Percentiles rank a stretch among this genome's conserved stretches.
These are phyloP conservation scores for Starmerella bombi DNA, from an alignment of 805 yeast genomes.

Conservation along the genomic window DNA sequence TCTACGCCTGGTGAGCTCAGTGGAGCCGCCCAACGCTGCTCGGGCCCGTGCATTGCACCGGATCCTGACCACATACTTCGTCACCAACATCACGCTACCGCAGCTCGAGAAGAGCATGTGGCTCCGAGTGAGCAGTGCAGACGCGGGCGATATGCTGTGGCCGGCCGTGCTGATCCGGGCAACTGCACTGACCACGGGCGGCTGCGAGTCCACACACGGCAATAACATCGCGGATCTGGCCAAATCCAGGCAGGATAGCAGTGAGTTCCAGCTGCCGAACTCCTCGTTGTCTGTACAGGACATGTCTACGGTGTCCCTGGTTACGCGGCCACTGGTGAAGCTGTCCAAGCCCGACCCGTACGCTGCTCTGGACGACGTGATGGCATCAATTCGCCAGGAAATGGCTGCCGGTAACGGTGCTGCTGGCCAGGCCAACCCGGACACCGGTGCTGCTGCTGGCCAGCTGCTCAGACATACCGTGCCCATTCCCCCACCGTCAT, in stretches of 20 bases:
- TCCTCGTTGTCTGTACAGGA: not conserved
- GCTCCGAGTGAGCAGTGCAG: conserved; percentile 17
- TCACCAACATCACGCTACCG: conserved; percentile 4
- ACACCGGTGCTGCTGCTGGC: not conserved
- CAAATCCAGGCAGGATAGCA: not conserved
- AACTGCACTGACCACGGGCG: conserved; percentile 4
- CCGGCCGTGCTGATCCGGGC: conserved; percentile 17
- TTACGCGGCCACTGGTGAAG: conserved; percentile 8
- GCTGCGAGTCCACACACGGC: not conserved
- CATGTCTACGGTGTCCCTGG: not conserved
- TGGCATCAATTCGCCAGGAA: conserved; percentile 8
- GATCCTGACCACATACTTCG: conserved; percentile 6
- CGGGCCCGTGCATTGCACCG: conserved; percentile 16
- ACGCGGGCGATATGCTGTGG: conserved; percentile 19
- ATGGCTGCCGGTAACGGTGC: not conserved
- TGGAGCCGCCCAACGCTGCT: conserved; percentile 14
- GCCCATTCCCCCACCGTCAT: conserved; percentile 6
- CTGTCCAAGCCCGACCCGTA: conserved; percentile 13
- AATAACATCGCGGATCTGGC: not conserved
- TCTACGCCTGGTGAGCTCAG: conserved; percentile 9
- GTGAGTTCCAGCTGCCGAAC: not conserved
- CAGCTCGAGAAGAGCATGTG: conserved; percentile 17
- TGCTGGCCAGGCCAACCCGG: not conserved
- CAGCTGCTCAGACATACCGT: not conserved
- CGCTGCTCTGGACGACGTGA: conserved; percentile 11